Base-by-base conservation (phyloP, 495 filamentous ascomycete species). In the Penicillium silybi region DNA sequence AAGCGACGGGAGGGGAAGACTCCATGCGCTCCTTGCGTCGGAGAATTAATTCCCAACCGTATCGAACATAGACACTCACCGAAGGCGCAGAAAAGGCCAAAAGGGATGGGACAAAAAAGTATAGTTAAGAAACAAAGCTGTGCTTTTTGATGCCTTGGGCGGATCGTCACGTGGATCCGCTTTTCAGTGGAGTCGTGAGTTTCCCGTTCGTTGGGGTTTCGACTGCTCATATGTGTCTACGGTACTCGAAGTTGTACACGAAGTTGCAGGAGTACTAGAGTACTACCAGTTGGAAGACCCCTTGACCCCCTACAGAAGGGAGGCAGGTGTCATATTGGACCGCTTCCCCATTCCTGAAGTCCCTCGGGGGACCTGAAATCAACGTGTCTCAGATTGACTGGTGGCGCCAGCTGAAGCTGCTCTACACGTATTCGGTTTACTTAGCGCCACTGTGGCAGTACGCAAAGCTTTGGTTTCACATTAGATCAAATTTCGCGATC, bases 161-260 rank as follows among this genome's bases (percentile, higher is more conserved):
- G 27, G 48, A 44, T 48, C 43, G 26, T 61, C 58, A 61, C 58
- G 58, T 61, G 58, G 53, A 53, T 37, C 52, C 52, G 38, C 39
- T 47, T 37, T 41, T 19, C 22, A 15, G 54, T 57, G 54, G 54
- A 57, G 54, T 42, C 46, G 22, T 1, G 29, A 32, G 29, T 32
- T 32, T 32, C 10, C 11, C 6, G 6, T 23, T 23, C 6, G 22
- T 23, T 23, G 2, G 22, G 22, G 2, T 23, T 23, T 23, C 22
- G 22, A 23, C 22, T n/a, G n/a, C n/a, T n/a, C n/a, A 23, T 23
- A 23, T 23, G 22, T 23, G 22, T 3, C 22, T 23, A 2, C 22
- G 22, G 22, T 23, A 23, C 22, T 6, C 6, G 6, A 3, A 23
- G 22, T 23, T 6, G 22, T 23, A 2, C 22, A 23, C 22, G 6